Evolutionary conservation across 2,329 filamentous ascomycete genomes (phyloP).

Genomic region (Mycocentrospora acerina): DNA sequence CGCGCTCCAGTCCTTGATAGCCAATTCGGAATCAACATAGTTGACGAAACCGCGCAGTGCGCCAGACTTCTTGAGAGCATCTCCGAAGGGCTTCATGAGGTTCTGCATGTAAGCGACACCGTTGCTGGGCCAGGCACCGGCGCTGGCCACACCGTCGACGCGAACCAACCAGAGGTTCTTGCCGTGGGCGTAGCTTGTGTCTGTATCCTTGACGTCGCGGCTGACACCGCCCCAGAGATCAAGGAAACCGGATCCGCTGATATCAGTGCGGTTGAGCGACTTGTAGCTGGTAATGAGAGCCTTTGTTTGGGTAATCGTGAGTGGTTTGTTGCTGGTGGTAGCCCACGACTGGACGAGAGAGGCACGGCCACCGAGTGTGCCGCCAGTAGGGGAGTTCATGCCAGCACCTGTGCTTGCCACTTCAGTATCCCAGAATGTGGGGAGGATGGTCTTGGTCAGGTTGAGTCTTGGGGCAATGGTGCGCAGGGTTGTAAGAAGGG

Average conservation of each 20-base stretch:
- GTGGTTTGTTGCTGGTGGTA: conserved; percentile 12
- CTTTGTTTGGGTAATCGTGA: conserved; percentile 12
- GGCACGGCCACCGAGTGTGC: conserved; percentile 14
- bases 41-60: conserved; percentile 19
- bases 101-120: conserved; percentile 19
- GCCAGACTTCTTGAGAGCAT: conserved; percentile 10
- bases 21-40: conserved; percentile 19
- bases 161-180: conserved; percentile 26
- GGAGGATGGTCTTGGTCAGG: conserved; percentile 10
- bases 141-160: conserved; percentile 15
- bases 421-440: conserved; percentile 19
- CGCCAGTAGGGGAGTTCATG: conserved; percentile 16
- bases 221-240: conserved; percentile 22
- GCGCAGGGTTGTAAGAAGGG: conserved; percentile 10
- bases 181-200: conserved; percentile 15
- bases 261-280: conserved; percentile 15
- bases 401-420: conserved; percentile 8
- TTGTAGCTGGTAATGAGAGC: conserved; percentile 11
- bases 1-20: conserved; percentile 15
- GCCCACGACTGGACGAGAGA: conserved; percentile 18
- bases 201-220: conserved; percentile 13
- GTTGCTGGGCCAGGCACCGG: conserved; percentile 15
- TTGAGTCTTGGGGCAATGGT: conserved; percentile 3
- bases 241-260: conserved; percentile 16
- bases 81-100: conserved; percentile 17